These are phyloP conservation scores for Lojkania enalia DNA, from an alignment of 2,329 filamentous ascomycete genomes.

Conservation along the genomic window DNA sequence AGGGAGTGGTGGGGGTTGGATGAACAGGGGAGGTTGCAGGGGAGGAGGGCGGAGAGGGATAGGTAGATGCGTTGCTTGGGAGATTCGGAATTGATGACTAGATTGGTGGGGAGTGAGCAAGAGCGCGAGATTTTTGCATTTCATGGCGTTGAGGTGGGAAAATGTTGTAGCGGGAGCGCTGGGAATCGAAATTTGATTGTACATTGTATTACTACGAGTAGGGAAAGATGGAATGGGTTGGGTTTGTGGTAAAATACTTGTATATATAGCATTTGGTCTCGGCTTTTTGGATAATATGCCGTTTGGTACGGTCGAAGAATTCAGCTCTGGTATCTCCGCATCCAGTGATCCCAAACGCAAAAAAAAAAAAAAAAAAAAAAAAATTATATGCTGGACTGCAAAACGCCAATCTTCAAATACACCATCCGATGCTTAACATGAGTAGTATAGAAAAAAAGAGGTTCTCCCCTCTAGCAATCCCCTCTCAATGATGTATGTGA, in stretches of 20 bases:
- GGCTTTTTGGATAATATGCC: neutral
- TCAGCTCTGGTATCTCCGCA: constrained; percentile 35
- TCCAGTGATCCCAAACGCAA: too few species aligned
- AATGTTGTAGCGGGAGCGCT: neutral
- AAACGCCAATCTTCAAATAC: too few species aligned
- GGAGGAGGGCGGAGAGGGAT: constrained; percentile 23
- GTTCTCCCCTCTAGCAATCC: too few species aligned
- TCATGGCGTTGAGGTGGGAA: constrained; percentile 13
- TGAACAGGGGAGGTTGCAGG: constrained; percentile 38
- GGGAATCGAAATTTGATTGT: neutral
- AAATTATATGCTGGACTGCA: too few species aligned
- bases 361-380: too few species aligned
- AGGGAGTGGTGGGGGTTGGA: constrained; percentile 57
- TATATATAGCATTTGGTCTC: neutral
- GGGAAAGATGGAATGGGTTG: neutral
- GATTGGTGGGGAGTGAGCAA: constrained; percentile 4
- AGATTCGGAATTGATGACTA: too few species aligned
- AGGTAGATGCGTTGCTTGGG: too few species aligned
- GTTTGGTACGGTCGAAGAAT: constrained; percentile 18
- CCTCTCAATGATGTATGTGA: too few species aligned
- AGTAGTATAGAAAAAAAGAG: too few species aligned
- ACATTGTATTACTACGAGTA: neutral
- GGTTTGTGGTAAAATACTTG: neutral
- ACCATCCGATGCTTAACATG: too few species aligned
- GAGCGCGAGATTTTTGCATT: constrained; percentile 11